Percentiles rank a stretch among this genome's conserved stretches.
These are phyloP conservation scores for Myotisia sp. DNA, from an alignment of 2,329 filamentous ascomycete genomes.

Conservation along the genomic window DNA sequence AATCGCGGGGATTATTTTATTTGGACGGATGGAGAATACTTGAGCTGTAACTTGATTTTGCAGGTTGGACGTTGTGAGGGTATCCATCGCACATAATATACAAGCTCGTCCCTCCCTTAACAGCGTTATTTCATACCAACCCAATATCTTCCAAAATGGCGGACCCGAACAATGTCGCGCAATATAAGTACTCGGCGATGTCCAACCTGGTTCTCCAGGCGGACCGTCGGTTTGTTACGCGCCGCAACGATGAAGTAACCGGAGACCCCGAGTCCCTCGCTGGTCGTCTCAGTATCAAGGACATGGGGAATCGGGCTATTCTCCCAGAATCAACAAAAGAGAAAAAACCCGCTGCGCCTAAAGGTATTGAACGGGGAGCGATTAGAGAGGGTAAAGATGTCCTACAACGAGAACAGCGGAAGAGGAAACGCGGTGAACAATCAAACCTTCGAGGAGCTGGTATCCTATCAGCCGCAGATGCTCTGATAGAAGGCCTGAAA, in stretches of 20 bases:
- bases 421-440: constrained; percentile 63
- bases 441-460: constrained; percentile 57
- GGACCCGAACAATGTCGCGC: constrained; percentile 63
- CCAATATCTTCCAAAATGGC: constrained; percentile 43
- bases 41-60: background rate
- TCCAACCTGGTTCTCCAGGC: constrained; percentile 99
- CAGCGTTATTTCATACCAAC: no score
- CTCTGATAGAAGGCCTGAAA: constrained; percentile 76
- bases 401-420: constrained; percentile 67
- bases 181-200: constrained; percentile 99
- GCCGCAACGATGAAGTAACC: constrained; percentile 85
- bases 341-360: constrained; percentile 56
- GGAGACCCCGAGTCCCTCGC: constrained; percentile 96
- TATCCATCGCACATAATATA: background rate
- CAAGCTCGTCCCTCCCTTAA: no score
- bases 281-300: constrained; percentile 77
- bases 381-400: constrained; percentile 73
- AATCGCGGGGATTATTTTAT: constrained; percentile 1
- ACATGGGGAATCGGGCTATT: constrained; percentile 80
- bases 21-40: constrained; percentile 2
- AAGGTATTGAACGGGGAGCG: constrained; percentile 58
- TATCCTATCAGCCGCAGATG: constrained; percentile 69
- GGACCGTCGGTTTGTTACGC: constrained; percentile 87
- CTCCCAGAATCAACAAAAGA: constrained; percentile 67
- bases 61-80: constrained; percentile 1